phyloP scores from a whole-genome alignment of 2,329 filamentous ascomycete genomes.

The Colletotrichum tamarilloi region DNA sequence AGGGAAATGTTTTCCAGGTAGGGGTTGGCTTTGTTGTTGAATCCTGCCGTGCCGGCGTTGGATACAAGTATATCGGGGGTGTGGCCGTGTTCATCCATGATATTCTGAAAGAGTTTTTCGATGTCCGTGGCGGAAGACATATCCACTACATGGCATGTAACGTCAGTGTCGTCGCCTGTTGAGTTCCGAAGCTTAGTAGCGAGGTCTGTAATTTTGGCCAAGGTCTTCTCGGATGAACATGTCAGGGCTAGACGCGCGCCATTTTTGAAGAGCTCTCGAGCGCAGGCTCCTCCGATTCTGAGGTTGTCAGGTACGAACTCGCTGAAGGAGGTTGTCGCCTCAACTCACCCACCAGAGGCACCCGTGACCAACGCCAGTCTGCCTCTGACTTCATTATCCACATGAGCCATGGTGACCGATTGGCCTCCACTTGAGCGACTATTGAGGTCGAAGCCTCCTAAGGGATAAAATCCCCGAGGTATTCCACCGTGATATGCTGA shows the following conservation, averaged over 20 bases:
- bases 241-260: slow-evolving; percentile 68
- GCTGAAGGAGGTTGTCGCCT: not conserved
- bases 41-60: slow-evolving; percentile 64
- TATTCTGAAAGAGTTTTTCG: slow-evolving; percentile 63
- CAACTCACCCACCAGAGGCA: slow-evolving; percentile 67
- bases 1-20: slow-evolving; percentile 68
- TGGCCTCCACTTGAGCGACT: not conserved
- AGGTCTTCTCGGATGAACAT: slow-evolving; percentile 48
- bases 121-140: slow-evolving; percentile 65
- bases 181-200: not conserved
- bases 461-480: not conserved
- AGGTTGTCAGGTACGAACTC: slow-evolving; percentile 2
- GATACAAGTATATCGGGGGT: slow-evolving; percentile 72
- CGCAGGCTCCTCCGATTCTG: slow-evolving; percentile 71
- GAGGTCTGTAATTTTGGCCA: slow-evolving; percentile 19
- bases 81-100: slow-evolving; percentile 62
- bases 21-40: slow-evolving; percentile 69
- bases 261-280: slow-evolving; percentile 62
- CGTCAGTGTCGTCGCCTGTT: slow-evolving; percentile 30
- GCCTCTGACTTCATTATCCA: slow-evolving; percentile 60
- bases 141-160: slow-evolving; percentile 69
- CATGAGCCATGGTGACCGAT: slow-evolving; percentile 11
- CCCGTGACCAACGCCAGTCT: slow-evolving; percentile 69
- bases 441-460: not conserved
- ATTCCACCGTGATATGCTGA: not conserved